Evolutionary conservation across 495 filamentous ascomycete genomes (phyloP).

Genomic region (Xylaria venustula): DNA sequence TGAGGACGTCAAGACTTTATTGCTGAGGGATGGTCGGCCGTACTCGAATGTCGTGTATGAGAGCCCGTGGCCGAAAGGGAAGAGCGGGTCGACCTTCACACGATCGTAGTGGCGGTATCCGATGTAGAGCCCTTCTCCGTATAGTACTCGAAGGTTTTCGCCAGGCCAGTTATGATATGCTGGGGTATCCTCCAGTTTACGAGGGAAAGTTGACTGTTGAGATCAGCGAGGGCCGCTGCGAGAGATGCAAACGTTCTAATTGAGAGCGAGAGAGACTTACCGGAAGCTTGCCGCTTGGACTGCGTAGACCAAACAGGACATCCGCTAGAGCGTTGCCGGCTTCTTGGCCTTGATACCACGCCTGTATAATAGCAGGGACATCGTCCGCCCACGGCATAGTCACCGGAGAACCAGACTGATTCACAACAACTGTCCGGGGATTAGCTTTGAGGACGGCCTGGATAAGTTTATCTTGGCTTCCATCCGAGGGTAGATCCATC

Average conservation of each 20-base stretch:
- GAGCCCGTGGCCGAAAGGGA: constrained; percentile 81
- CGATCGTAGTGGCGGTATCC: constrained; percentile 84
- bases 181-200: constrained; percentile 72
- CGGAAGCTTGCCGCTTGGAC: constrained; percentile 85
- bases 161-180: constrained; percentile 83
- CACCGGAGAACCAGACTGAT: constrained; percentile 82
- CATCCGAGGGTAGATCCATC: constrained; percentile 73
- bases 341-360: constrained; percentile 84
- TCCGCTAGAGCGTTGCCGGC: constrained; percentile 84
- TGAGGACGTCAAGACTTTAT: constrained; percentile 47
- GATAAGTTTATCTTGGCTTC: constrained; percentile 73
- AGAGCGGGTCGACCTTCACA: constrained; percentile 60
- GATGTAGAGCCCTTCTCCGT: constrained; percentile 82
- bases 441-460: constrained; percentile 68
- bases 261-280: constrained; percentile 39
- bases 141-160: constrained; percentile 72
- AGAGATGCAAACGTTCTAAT: constrained; percentile 3
- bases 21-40: constrained; percentile 55
- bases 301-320: constrained; percentile 78
- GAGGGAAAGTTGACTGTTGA: constrained; percentile 60
- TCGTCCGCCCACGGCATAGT: constrained; percentile 78
- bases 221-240: constrained; percentile 27
- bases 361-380: constrained; percentile 69
- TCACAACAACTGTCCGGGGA: constrained; percentile 72
- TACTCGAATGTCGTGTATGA: constrained; percentile 78